Base-by-base conservation (phyloP, 179 eudicot species). In the Pouteria campechiana region DNA sequence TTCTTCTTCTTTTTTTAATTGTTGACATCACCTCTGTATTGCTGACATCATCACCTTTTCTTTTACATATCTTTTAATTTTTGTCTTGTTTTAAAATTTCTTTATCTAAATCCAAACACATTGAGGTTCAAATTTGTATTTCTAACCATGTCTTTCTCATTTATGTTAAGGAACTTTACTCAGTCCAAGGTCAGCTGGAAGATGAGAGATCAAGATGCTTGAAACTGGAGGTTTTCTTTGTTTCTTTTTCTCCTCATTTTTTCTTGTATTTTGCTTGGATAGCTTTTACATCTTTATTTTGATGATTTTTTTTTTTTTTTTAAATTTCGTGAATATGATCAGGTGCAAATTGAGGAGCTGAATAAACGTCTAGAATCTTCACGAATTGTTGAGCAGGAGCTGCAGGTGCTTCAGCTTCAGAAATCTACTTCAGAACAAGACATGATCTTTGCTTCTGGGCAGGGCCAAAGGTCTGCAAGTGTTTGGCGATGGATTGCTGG, bases 131-230 rank as follows among this genome's bases (percentile, higher is more conserved):
- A n/a, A n/a, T n/a, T n/a, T n/a, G n/a, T n/a, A n/a, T n/a, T n/a
- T n/a, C n/a, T n/a, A n/a, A n/a, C n/a, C n/a, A n/a, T n/a, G n/a
- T n/a, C n/a, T n/a, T n/a, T n/a, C n/a, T n/a, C n/a, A n/a, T n/a
- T n/a, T n/a, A n/a, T n/a, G n/a, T 59, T 41, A 50, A 90, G 98
- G 98, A 90, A 72, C 75, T 90, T 24, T 77, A 65, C 23, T 90
- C 96, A 14, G 92, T 86, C 54, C 94, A 79, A 71, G 82, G 70
- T 55, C 98, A 90, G 50, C 57, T 90, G 55, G 76, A 51, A 37
- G 55, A 77, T 31, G 98, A 90, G 71, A 70, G 94, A 67, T 90
- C 96, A 57, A 79, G 96, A 86, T 86, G 98, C 56, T 72, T 76
- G 58, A 79, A 71, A 50, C 58, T 90, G 52, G 98, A 86, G 98